phyloP scores from a whole-genome alignment of 768 basidiomycete genomes.

The Mycena polygramma region DNA sequence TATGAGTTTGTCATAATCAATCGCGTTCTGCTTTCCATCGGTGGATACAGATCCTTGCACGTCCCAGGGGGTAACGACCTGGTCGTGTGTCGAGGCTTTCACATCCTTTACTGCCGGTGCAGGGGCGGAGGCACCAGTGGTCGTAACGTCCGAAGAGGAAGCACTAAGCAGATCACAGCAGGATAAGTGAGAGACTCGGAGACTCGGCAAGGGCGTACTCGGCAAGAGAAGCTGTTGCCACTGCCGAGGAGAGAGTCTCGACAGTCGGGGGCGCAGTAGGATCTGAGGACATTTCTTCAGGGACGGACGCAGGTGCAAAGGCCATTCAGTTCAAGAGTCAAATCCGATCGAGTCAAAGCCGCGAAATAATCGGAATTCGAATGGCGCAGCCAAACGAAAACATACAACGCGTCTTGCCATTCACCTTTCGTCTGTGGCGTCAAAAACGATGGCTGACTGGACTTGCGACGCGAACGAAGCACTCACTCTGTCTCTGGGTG shows the following conservation, averaged over 20 bases:
- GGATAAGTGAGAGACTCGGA: slow-evolving; percentile 19
- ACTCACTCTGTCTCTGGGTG: slow-evolving; percentile 81
- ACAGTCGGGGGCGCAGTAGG: slow-evolving; percentile 43
- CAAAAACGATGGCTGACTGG: slow-evolving; percentile 70
- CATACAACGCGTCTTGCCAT: slow-evolving; percentile 32
- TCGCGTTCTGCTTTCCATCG: slow-evolving; percentile 92
- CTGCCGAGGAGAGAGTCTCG: slow-evolving; percentile 43
- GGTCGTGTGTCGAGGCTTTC: slow-evolving; percentile 54
- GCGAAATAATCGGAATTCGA: neutral
- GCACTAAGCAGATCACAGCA: slow-evolving; percentile 7
- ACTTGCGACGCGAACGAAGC: slow-evolving; percentile 85
- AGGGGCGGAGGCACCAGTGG: slow-evolving; percentile 30
- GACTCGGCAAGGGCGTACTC: slow-evolving; percentile 42
- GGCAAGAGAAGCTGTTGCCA: slow-evolving; percentile 45
- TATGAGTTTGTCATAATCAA: slow-evolving; percentile 97
- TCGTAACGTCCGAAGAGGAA: slow-evolving; percentile 33
- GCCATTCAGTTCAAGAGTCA: slow-evolving; percentile 14
- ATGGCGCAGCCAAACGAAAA: neutral
- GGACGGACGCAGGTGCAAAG: slow-evolving; percentile 22
- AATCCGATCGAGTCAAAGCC: slow-evolving; percentile 14
- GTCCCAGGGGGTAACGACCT: slow-evolving; percentile 97
- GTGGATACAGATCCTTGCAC: slow-evolving; percentile 91
- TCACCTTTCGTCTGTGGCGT: neutral
- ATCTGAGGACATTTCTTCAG: slow-evolving; percentile 43
- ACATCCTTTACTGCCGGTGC: slow-evolving; percentile 21